phyloP scores from a whole-genome alignment of 1,284 basidiomycete genomes.

The Fistulina hepatica region DNA sequence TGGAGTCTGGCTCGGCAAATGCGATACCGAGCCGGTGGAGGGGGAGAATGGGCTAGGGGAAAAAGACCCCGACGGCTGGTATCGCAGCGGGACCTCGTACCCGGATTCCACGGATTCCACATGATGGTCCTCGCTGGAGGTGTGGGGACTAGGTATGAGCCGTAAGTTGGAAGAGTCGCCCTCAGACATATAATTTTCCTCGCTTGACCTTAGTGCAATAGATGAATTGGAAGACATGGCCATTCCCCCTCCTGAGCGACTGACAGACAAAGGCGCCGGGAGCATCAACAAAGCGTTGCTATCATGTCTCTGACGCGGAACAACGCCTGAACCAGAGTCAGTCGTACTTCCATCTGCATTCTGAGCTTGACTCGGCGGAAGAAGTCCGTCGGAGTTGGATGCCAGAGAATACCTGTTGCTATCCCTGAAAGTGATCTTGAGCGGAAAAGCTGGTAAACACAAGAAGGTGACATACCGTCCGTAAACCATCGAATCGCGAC shows the following conservation, averaged over 20 bases:
- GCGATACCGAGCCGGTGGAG: no score
- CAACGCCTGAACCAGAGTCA: slow-evolving; percentile 36
- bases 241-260: no score
- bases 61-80: no score
- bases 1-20: no score
- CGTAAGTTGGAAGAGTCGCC: slow-evolving; percentile 49
- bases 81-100: no score
- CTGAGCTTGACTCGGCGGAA: slow-evolving; percentile 36
- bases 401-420: slow-evolving; percentile 66
- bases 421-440: slow-evolving; percentile 24
- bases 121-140: slow-evolving; percentile 26
- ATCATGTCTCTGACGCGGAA: slow-evolving; percentile 47
- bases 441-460: slow-evolving; percentile 12
- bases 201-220: slow-evolving; percentile 50
- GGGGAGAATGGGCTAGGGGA: no score
- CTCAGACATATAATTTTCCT: slow-evolving; percentile 47
- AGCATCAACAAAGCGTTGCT: slow-evolving; percentile 59
- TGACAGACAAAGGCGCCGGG: slow-evolving; percentile 54
- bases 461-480: slow-evolving; percentile 41
- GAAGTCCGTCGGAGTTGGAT: slow-evolving; percentile 65
- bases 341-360: slow-evolving; percentile 57
- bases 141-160: slow-evolving; percentile 41
- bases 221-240: slow-evolving; percentile 45
- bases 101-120: slow-evolving; percentile 2
- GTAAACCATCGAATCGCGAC: slow-evolving; percentile 67